Evolutionary conservation across 345 rosid species (phyloP), one percentile per base, ranked within the genome.

Genomic region (Corymbia maculata): DNA sequence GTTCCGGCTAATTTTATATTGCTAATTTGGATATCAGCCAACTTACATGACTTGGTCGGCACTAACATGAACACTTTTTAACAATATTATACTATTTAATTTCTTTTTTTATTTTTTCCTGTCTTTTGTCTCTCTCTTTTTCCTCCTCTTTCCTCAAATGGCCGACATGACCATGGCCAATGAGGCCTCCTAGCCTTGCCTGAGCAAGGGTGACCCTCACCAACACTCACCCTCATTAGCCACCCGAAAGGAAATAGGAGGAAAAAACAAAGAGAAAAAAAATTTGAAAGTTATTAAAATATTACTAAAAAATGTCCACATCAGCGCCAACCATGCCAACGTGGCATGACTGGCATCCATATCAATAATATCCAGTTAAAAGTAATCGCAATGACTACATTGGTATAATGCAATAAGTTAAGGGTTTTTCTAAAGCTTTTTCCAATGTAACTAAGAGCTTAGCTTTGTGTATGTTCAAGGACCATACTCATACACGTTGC

Each of bases 21-120:
- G 28, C 3, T 59, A 4, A 59, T 3, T 0, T 10, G 26, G 0
- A 55, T 26, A 22, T 55, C 28, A 0, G 19, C 22, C 12, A 0
- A 1, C 5, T 11, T 55, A 55, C 12, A 19, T 55, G 61, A 5
- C 12, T 55, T 55, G 26, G 26, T 11, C 22, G 1, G 22, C 1
- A 5, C 22, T 55, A 11, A 55, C 9, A 11, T 22, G 1, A 1
- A 55, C 12, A 55, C 22, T 55, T 55, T 55, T 8, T 9, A 55
- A 53, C 21, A 53, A 53, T 53, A 53, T 53, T 1, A 0, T 7
- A 53, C 21, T 55, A 55, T 59, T 2, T 3, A 11, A 24, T 26
- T 59, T 59, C 28, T 26, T 6, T 59, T 12, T 24, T 59, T 59
- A 1, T 10, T 24, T 59, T 59, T 59, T 59, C 28, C 22, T 2